Base-by-base conservation (phyloP, 805 yeast genomes). In the Nakazawaea ishiwadae region DNA sequence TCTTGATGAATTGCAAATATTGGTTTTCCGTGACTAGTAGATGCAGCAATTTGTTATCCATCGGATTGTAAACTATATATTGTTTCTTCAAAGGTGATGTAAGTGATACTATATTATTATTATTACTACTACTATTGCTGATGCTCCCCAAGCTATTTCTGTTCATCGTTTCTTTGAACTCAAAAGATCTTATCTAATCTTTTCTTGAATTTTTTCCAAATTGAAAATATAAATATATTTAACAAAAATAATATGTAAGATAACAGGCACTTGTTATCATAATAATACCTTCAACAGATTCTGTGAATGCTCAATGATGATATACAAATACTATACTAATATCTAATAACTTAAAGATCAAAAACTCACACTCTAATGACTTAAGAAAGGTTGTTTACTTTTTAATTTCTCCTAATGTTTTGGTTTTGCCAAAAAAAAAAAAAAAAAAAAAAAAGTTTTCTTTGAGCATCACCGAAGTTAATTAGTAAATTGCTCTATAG, bases 1-100 rank as follows among this genome's bases (percentile, higher is more conserved):
- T 17, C 20, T 35, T 35, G 26, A 40, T 6, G 16, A 40, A 40
- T 23, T 40, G 44, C 14, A 40, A 35, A 30, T 40, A 40, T 20
- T 40, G 39, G 20, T 30, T 35, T 12, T 40, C 44, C 6, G 29
- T 30, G 26, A 26, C 37, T 16, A 40, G 8, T 11, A 40, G 20
- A 21, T 35, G 44, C 44, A 40, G 44, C 17, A 40, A 30, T n/a
- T 40, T 40, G 21, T 35, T 29, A 18, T 40, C 44, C 44, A 40
- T 40, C 20, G 44, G 44, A 24, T 40, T 40, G 18, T 12, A 30
- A 5, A 20, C 27, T 11, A 20, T 35, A 26, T 30, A 40, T 35
- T 40, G 44, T 12, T 14, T 16, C 12, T 15, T 34, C 16, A 40
- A 34, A n/a, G 44, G 39, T 10, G 39, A 11, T 17, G 44, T 40